A percentile compares a stretch with the other conserved stretches of the same genome.
Conservation (phyloP, 208 protist genomes). For the Acanthamoeba divionensis region DNA sequence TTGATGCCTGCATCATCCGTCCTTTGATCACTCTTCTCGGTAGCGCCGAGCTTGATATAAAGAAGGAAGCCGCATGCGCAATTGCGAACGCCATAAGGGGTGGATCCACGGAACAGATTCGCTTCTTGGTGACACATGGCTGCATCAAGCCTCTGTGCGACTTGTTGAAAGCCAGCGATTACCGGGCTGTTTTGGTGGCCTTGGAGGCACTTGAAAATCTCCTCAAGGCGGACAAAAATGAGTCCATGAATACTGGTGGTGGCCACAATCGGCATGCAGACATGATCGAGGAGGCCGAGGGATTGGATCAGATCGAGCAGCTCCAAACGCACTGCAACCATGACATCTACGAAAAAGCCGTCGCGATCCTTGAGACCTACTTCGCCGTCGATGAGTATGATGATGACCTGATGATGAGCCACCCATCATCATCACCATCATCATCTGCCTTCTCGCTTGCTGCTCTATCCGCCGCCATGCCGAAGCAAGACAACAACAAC, state of each 20-base stretch:
- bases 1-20: slow-evolving; percentile 87
- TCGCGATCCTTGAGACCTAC: slow-evolving; percentile 83
- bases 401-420: too few relatives aligned
- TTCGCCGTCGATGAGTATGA: slow-evolving; percentile 35
- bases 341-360: slow-evolving; percentile 91
- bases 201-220: slow-evolving; percentile 96
- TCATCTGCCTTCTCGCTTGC: too few relatives aligned
- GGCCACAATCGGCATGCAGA: slow-evolving; percentile 74
- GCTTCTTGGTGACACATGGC: slow-evolving; percentile 84
- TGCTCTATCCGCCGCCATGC: too few relatives aligned
- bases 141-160: slow-evolving; percentile 88
- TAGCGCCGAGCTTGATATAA: slow-evolving; percentile 90
- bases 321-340: slow-evolving; percentile 90
- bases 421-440: too few relatives aligned
- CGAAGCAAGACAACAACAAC: too few relatives aligned
- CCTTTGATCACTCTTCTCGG: slow-evolving; percentile 88
- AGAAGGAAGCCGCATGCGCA: slow-evolving; percentile 97
- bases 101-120: slow-evolving; percentile 88
- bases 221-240: slow-evolving; percentile 76
- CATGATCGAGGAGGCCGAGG: slow-evolving; percentile 89
- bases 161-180: slow-evolving; percentile 85
- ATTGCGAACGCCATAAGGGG: slow-evolving; percentile 94
- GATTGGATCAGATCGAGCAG: slow-evolving; percentile 91
- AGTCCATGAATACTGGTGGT: neutral
- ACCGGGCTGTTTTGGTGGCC: slow-evolving; percentile 87